Evolutionary conservation across 169 alveolate species (phyloP).

Genomic region (Prorocentrum cordatum): DNA sequence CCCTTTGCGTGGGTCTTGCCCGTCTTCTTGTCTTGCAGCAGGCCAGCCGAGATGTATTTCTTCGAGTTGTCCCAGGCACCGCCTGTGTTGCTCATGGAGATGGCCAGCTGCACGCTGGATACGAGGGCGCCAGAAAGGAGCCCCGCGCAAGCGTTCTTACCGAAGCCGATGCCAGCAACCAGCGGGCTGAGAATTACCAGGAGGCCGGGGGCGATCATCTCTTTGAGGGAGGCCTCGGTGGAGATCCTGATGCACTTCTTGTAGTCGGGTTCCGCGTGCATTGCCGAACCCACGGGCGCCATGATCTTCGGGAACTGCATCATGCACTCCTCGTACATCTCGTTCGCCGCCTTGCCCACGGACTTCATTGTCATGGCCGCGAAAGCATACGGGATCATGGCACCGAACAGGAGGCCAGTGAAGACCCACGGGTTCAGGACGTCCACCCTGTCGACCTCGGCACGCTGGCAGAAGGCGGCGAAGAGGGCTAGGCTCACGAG

Average conservation of each 20-base stretch:
- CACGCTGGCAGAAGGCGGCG: slow-evolving; percentile 86
- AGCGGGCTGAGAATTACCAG: slow-evolving; percentile 81
- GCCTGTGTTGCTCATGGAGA: slow-evolving; percentile 83
- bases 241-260: slow-evolving; percentile 52
- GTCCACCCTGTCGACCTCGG: slow-evolving; percentile 74
- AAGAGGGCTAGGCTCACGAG: slow-evolving; percentile 84
- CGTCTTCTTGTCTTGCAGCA: background rate
- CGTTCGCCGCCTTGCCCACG: slow-evolving; percentile 85
- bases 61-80: slow-evolving; percentile 90
- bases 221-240: slow-evolving; percentile 80
- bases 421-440: slow-evolving; percentile 80
- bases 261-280: slow-evolving; percentile 16
- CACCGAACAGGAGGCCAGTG: slow-evolving; percentile 83
- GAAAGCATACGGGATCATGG: slow-evolving; percentile 86
- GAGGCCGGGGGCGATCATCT: slow-evolving; percentile 84
- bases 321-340: slow-evolving; percentile 83
- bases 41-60: slow-evolving; percentile 80
- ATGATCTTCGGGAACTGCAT: slow-evolving; percentile 76
- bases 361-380: slow-evolving; percentile 86
- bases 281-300: background rate
- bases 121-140: slow-evolving; percentile 86
- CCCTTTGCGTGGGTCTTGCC: slow-evolving; percentile 7
- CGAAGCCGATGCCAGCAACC: slow-evolving; percentile 78
- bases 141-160: slow-evolving; percentile 75
- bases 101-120: slow-evolving; percentile 84